A percentile compares a stretch with the other conserved stretches of the same genome.
These are phyloP conservation scores for Scedosporium apiospermum DNA, from an alignment of 2,329 filamentous ascomycete genomes.

Conservation along the genomic window DNA sequence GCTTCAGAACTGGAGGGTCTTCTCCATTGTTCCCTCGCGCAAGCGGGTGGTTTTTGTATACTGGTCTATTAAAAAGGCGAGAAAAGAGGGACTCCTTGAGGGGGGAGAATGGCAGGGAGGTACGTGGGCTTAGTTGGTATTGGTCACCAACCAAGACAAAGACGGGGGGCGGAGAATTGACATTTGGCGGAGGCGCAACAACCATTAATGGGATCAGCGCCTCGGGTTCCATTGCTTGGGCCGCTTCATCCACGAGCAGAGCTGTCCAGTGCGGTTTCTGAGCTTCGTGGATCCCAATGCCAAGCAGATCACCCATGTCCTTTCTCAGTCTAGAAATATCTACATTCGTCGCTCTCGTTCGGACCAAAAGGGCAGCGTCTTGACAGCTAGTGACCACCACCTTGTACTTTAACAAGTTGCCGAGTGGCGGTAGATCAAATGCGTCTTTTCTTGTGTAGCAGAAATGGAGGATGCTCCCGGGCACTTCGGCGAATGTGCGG, in stretches of 20 bases:
- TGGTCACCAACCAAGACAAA: slow-evolving; percentile 74
- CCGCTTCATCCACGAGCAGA: slow-evolving; percentile 4
- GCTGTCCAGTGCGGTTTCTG: slow-evolving; percentile 1
- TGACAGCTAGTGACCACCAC: slow-evolving; percentile 6
- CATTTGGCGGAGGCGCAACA: neutral
- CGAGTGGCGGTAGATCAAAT: slow-evolving; percentile 1
- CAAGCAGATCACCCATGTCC: neutral
- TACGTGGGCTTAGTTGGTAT: slow-evolving; percentile 76
- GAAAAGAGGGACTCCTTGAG: slow-evolving; percentile 95
- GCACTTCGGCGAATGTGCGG: slow-evolving; percentile 3
- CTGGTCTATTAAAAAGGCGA: neutral
- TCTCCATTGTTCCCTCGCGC: slow-evolving; percentile 60
- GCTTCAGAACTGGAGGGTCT: slow-evolving; percentile 78
- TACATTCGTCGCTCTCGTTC: neutral
- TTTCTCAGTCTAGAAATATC: neutral
- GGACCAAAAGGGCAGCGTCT: neutral
- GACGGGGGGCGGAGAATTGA: neutral
- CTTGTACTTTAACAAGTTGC: neutral
- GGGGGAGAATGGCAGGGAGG: slow-evolving; percentile 85
- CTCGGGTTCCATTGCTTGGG: slow-evolving; percentile 6
- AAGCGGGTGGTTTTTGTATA: slow-evolving; percentile 2
- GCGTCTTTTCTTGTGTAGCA: neutral
- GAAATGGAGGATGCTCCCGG: slow-evolving; percentile 1
- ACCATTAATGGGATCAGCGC: neutral
- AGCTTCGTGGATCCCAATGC: neutral